phyloP scores from a whole-genome alignment of 768 basidiomycete genomes.

The Kwoniella botswanensis region DNA sequence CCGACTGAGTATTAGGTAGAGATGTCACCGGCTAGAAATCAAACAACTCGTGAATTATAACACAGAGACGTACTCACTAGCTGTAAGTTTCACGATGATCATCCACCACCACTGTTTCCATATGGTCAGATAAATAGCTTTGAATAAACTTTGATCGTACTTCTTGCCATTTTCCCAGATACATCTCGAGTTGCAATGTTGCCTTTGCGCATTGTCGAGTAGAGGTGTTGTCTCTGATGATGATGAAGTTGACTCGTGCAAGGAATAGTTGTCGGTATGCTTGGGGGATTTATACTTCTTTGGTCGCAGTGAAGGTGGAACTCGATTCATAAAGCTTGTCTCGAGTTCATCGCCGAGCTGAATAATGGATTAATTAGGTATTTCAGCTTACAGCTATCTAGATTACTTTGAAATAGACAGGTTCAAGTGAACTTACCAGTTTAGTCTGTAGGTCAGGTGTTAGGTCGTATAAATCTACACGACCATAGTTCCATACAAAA shows the following conservation, averaged over 20 bases:
- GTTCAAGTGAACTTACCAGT: slow-evolving; percentile 24
- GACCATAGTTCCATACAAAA: not conserved
- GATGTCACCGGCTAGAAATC: slow-evolving; percentile 11
- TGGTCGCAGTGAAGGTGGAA: slow-evolving; percentile 24
- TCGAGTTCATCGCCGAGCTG: slow-evolving; percentile 26
- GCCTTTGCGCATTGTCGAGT: slow-evolving; percentile 20
- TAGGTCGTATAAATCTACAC: slow-evolving; percentile 30
- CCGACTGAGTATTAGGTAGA: not conserved
- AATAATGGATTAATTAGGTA: not conserved
- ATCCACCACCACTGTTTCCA: slow-evolving; percentile 31
- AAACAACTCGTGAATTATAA: slow-evolving; percentile 60
- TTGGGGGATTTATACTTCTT: slow-evolving; percentile 1
- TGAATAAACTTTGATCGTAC: slow-evolving; percentile 44
- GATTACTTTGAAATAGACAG: not conserved
- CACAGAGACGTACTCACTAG: not conserved
- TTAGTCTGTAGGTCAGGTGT: slow-evolving; percentile 22
- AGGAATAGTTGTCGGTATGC: not conserved
- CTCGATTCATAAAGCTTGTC: slow-evolving; percentile 14
- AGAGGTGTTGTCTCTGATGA: slow-evolving; percentile 24
- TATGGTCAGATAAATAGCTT: slow-evolving; percentile 34
- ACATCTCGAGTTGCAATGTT: too few relatives aligned
- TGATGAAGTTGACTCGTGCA: slow-evolving; percentile 1
- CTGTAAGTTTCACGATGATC: not conserved
- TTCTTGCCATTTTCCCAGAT: slow-evolving; percentile 32
- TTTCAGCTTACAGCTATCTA: not conserved